These are phyloP conservation scores for Gossypium davidsonii DNA, from an alignment of 441 rosid species.

Conservation along the genomic window DNA sequence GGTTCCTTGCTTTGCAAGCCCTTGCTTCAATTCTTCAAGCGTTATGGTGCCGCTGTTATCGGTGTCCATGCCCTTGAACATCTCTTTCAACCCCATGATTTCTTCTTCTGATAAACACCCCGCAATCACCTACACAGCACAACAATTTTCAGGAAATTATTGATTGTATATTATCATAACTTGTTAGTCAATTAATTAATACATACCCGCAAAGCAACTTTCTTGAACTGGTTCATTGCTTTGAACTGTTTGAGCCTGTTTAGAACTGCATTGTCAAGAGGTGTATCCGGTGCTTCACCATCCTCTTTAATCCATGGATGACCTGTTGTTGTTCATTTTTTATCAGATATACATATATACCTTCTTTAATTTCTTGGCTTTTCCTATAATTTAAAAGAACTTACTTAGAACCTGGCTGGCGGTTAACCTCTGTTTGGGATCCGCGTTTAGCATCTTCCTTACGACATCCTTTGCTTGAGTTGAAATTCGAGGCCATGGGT, in stretches of 20 bases:
- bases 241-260: conserved; percentile 76
- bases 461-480: conserved; percentile 79
- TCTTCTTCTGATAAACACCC: conserved; percentile 86
- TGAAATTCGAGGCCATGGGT: conserved; percentile 91
- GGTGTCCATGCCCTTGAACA: conserved; percentile 71
- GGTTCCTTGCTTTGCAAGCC: conserved; percentile 75
- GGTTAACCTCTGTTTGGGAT: conserved; percentile 72
- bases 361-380: too few relatives aligned
- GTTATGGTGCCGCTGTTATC: conserved; percentile 82
- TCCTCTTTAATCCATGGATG: conserved; percentile 91
- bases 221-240: conserved; percentile 86
- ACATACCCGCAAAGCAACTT: conserved; percentile 71
- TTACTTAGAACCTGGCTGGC: conserved; percentile 82
- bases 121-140: conserved; percentile 55
- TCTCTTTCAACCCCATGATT: conserved; percentile 77
- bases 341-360: not conserved
- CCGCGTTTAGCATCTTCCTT: conserved; percentile 70
- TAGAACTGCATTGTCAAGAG: conserved; percentile 76
- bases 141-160: not conserved
- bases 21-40: conserved; percentile 71
- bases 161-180: not conserved
- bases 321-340: conserved; percentile 25
- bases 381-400: conserved; percentile 5
- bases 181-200: not conserved
- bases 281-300: conserved; percentile 83